Base-by-base conservation (phyloP, 176 grass and related monocot species). In the Phragmites australis region DNA sequence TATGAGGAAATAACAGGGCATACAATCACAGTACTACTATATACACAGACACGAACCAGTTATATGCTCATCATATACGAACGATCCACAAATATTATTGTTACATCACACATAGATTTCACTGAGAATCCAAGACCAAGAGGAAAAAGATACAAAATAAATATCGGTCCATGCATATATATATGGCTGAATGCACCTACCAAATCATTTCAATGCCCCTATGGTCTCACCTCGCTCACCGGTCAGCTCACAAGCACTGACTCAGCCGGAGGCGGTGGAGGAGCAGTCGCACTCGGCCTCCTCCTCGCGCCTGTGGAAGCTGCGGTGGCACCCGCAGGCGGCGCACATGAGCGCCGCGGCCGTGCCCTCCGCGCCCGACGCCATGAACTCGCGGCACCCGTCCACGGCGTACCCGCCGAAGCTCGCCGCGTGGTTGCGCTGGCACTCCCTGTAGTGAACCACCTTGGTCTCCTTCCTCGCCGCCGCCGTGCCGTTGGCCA, bases 351-450 rank as follows among this genome's bases (percentile, higher is more conserved):
- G 70, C 57, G 83, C 90, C 23, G 37, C 58, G 9, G 74, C 51
- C 46, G 78, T 80, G 14, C 87, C 90, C 50, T 73, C 90, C 9
- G 81, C 57, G 0, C 83, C 87, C 3, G 81, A 71, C 32, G 90
- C 87, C 90, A 92, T 87, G 90, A 92, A 92, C 80, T 92, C 90
- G 0, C 87, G 90, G 80, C 90, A 92, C 49, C 90, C 90, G 34
- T 89, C 87, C 25, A 92, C 87, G 26, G 90, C 90, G 87, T 92
- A 54, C 8, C 90, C 80, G 42, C 90, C 90, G 80, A 89, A 89
- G 76, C 18, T 47, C 14, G 87, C 90, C 26, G 90, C 87, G 58
- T 92, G 87, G 90, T 92, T 92, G 75, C 87, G 83, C 87, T 82
- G 80, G 87, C 90, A 92, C 84, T 92, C 87, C 42, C 54, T 64